Evolutionary conservation across 2,329 filamentous ascomycete genomes (phyloP), one percentile per base, ranked within the genome.

Genomic region (Clarireedia hainanense): DNA sequence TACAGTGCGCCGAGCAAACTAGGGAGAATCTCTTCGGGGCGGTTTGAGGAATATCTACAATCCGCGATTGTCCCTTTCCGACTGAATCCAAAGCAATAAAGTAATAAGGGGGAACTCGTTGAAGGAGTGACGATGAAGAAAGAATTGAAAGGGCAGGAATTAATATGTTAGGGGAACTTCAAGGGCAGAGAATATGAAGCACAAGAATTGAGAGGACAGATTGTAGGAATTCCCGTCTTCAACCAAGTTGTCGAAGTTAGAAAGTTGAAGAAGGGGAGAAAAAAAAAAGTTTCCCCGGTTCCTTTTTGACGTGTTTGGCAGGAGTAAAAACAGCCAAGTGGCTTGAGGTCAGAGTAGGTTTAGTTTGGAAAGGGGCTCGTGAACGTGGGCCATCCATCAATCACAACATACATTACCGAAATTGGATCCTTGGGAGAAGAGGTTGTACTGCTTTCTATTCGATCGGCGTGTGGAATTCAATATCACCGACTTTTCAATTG

Each of bases 1-100:
- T 56, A 51, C 55, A 49, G 14, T 37, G 55, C 55, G 40, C 52
- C 20, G 12, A 56, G 20, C 24, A 53, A 48, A 27, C 20, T 53
- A 46, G 52, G 42, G 45, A 57, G 34, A 12, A 17, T 48, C 34
- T 46, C 24, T 30, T 27, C 3, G 12, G 5, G 7, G 17, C 23
- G 14, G 20, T 26, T 37, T 20, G 34, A 26, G 30, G 46, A 20
- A 30, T 14, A 3, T 23, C 34, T 17, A 20, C 27, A n/a, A 42
- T 17, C n/a, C 10, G 42, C 30, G 37, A 52, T 37, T 47, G 40
- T 9, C 15, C 45, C 23, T 39, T 43, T 52, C 17, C 26, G 15
- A n/a, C n/a, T 17, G 27, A 47, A 46, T 27, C 23, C 43, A 23
- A 37, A 52, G 17, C 40, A 30, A 52, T 43, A 43, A 52, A 40